Evolutionary conservation across 2,329 filamentous ascomycete species (phyloP), one percentile per base, ranked within the genome.

Genomic region (Aspergillus sp.): DNA sequence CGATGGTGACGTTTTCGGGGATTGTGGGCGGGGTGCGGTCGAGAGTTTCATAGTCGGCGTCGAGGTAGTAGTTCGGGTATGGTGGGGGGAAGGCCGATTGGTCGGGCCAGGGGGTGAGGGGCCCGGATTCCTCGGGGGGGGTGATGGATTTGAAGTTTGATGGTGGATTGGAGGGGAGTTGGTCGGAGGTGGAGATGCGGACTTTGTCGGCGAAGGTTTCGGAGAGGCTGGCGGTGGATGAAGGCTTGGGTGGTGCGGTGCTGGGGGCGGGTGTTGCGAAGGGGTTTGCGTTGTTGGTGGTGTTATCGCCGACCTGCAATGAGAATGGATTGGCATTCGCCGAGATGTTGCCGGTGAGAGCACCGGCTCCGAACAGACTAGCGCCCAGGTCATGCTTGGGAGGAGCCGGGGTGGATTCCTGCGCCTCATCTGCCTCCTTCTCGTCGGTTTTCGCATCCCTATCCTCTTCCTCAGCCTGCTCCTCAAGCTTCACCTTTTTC

Each of bases 1-100:
- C 71, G 65, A 50, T 62, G 43, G 74, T 75, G 32, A 77, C 69
- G 46, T 72, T 72, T 25, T 72, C 67, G 37, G 73, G 74, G 32
- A 70, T 63, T 3, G 71, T 76, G 39, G 78, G 77, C 25, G 70
- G 77, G 2, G 59, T 69, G 7, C 69, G 69, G 56, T 82, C 88
- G 22, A 97, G 79, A 3, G 86, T 87, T 68, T 98, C 93, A 70
- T 88, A 95, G 62, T 95, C 91, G 45, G 91, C 91, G 58, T 97
- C 93, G 41, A 91, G 82, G 72, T 89, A 88, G 62, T 85, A 86
- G 25, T 79, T 72, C 0, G 88, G 85, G 68, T 90, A 97, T 0
- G 89, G 75, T 1, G 74, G 52, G 0, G 88, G 86, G 56, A 87
- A 84, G 0, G 77, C 70, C 1, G 81, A 75, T 35, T 75, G 70